Conservation (phyloP, 305 asterid genomes). For the Fraxinus angustifolia region DNA sequence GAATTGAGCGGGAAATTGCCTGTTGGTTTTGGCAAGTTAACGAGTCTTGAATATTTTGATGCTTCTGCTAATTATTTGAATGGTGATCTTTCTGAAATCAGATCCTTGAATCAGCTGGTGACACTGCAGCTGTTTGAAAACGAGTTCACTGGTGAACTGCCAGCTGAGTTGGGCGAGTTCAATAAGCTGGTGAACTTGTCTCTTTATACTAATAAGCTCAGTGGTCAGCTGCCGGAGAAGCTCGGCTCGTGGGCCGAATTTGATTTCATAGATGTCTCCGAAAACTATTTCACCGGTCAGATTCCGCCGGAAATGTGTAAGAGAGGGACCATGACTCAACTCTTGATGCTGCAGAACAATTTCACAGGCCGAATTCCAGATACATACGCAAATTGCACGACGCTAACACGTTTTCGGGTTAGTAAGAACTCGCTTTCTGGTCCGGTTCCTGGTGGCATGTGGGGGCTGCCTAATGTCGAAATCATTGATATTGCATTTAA, state of each 20-base stretch:
- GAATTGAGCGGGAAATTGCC: constrained; percentile 64
- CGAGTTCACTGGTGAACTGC: constrained; percentile 67
- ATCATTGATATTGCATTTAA: constrained; percentile 58
- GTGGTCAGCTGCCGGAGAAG: constrained; percentile 60
- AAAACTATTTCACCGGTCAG: constrained; percentile 63
- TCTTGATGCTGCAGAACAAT: constrained; percentile 58
- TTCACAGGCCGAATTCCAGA: constrained; percentile 76
- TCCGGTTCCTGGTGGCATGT: constrained; percentile 60
- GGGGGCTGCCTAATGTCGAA: constrained; percentile 61
- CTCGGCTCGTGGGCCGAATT: constrained; percentile 81
- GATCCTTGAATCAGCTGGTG: constrained; percentile 43
- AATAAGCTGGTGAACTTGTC: constrained; percentile 54
- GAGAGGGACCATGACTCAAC: constrained; percentile 50
- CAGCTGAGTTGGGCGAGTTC: constrained; percentile 71
- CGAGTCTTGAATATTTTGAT: constrained; percentile 59
- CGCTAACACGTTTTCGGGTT: constrained; percentile 58
- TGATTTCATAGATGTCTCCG: constrained; percentile 65
- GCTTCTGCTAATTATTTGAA: constrained; percentile 56
- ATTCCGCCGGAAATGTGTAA: constrained; percentile 95
- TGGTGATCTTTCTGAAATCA: constrained; percentile 60
- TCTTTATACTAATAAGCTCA: constrained; percentile 53
- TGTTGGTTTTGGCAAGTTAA: constrained; percentile 52
- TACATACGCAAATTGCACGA: constrained; percentile 50
- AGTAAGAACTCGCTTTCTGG: constrained; percentile 65
- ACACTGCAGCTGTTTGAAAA: constrained; percentile 66